A percentile compares a stretch with the other conserved stretches of the same genome.
These are phyloP conservation scores for Rubus idaeus DNA, from an alignment of 306 rosid genomes.

Conservation along the genomic window DNA sequence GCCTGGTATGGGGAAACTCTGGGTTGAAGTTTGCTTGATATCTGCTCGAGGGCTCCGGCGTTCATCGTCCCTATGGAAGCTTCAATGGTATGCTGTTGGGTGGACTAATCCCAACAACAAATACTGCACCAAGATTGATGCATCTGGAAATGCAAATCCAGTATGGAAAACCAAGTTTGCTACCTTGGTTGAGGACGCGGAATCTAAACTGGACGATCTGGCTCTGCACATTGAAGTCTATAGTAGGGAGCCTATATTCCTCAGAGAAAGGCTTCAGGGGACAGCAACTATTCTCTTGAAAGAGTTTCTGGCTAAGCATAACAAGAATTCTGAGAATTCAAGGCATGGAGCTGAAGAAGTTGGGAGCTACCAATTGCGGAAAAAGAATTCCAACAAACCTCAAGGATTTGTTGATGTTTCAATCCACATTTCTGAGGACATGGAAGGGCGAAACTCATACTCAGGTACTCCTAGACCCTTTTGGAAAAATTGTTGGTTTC, in stretches of 20 bases:
- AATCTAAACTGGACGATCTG: conserved; percentile 43
- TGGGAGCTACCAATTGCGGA: conserved; percentile 68
- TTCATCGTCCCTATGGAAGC: conserved; percentile 66
- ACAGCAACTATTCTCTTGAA: conserved; percentile 55
- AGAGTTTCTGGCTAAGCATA: conserved; percentile 62
- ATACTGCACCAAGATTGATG: conserved; percentile 76
- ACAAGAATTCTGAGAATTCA: conserved; percentile 39
- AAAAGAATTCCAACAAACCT: conserved; percentile 60
- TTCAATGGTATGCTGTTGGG: conserved; percentile 82
- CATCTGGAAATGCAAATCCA: conserved; percentile 72
- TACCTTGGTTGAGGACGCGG: conserved; percentile 51
- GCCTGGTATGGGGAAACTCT: conserved; percentile 58
- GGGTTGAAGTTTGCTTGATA: conserved; percentile 74
- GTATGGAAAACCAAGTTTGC: conserved; percentile 78
- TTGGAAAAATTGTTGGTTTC: neutral
- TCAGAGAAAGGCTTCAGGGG: conserved; percentile 69
- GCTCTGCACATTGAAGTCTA: conserved; percentile 66
- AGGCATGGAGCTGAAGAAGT: conserved; percentile 50
- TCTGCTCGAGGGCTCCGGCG: conserved; percentile 74
- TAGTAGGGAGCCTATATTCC: conserved; percentile 71
- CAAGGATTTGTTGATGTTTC: conserved; percentile 69
- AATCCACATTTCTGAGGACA: conserved; percentile 49
- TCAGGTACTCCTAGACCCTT: conserved; percentile 36
- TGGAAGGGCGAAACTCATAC: conserved; percentile 44
- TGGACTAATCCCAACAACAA: conserved; percentile 78